These are phyloP conservation scores for Abrus precatorius DNA, from an alignment of 306 rosid species.

Conservation along the genomic window DNA sequence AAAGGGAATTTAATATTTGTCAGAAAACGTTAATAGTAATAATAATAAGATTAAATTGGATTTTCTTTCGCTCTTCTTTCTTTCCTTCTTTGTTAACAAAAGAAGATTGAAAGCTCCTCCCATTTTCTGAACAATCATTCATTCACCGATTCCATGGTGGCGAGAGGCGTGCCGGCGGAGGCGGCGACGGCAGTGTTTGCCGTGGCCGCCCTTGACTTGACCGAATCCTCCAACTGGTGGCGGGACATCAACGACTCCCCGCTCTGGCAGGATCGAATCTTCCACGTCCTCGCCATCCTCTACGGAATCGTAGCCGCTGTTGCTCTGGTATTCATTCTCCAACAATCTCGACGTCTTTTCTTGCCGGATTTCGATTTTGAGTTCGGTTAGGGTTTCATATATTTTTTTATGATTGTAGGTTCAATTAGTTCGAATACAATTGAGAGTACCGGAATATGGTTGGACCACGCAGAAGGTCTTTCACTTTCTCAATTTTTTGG, in stretches of 20 bases:
- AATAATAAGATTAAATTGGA: slow-evolving; percentile 17
- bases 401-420: slow-evolving; percentile 55
- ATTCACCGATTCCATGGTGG: slow-evolving; percentile 58
- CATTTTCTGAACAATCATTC: slow-evolving; percentile 7
- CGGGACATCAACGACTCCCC: slow-evolving; percentile 73
- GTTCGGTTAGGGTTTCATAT: slow-evolving; percentile 45
- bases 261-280: slow-evolving; percentile 87
- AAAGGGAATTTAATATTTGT: slow-evolving; percentile 20
- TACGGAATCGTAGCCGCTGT: slow-evolving; percentile 81
- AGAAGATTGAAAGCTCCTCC: neutral
- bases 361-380: neutral
- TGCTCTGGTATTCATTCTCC: slow-evolving; percentile 65
- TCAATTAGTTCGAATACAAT: slow-evolving; percentile 94
- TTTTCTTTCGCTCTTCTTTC: neutral
- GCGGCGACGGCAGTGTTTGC: slow-evolving; percentile 52
- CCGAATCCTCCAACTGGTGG: slow-evolving; percentile 83
- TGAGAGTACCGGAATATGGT: slow-evolving; percentile 98
- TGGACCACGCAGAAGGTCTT: slow-evolving; percentile 99
- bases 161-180: slow-evolving; percentile 55
- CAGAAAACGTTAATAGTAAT: neutral
- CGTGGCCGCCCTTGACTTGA: slow-evolving; percentile 63
- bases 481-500: slow-evolving; percentile 96
- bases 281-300: slow-evolving; percentile 77
- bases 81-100: neutral
- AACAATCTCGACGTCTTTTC: neutral